Evolutionary conservation across 768 basidiomycete genomes (phyloP).

Genomic region (Pholiota molesta): DNA sequence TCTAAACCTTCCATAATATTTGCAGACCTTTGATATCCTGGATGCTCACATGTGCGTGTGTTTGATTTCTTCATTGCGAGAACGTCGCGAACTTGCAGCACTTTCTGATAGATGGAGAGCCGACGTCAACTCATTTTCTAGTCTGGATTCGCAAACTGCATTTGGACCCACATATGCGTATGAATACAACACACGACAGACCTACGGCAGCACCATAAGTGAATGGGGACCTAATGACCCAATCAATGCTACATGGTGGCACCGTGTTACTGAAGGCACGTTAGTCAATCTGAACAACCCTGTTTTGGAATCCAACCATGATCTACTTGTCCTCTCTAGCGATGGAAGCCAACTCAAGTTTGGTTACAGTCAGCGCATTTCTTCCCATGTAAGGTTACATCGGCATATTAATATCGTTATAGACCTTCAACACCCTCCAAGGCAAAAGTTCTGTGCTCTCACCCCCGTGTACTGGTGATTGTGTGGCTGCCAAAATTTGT

Average conservation of each 20-base stretch:
- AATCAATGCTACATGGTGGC: slow-evolving; percentile 85
- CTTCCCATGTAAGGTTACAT: background rate
- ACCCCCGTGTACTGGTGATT: slow-evolving; percentile 61
- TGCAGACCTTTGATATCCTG: slow-evolving; percentile 74
- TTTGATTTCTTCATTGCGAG: slow-evolving; percentile 13
- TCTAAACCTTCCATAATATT: background rate
- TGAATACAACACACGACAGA: slow-evolving; percentile 73
- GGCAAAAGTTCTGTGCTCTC: slow-evolving; percentile 66
- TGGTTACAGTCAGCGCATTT: slow-evolving; percentile 52
- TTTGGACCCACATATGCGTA: slow-evolving; percentile 64
- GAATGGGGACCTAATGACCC: slow-evolving; percentile 68
- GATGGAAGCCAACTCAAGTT: slow-evolving; percentile 57
- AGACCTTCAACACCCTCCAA: slow-evolving; percentile 73
- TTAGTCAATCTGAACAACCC: background rate
- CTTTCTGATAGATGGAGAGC: slow-evolving; percentile 55
- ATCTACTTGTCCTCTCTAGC: slow-evolving; percentile 34
- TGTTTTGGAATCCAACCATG: background rate
- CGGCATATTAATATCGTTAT: background rate
- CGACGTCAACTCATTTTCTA: slow-evolving; percentile 61
- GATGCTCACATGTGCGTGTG: slow-evolving; percentile 82
- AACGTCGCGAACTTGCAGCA: background rate
- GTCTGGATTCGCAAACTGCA: slow-evolving; percentile 56
- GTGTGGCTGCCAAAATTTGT: slow-evolving; percentile 70
- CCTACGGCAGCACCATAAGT: slow-evolving; percentile 60
- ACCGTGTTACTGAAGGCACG: slow-evolving; percentile 72